Evolutionary conservation across 1,139 yeast genomes (phyloP).

Genomic region (Blastobotrys buckinghamii): DNA sequence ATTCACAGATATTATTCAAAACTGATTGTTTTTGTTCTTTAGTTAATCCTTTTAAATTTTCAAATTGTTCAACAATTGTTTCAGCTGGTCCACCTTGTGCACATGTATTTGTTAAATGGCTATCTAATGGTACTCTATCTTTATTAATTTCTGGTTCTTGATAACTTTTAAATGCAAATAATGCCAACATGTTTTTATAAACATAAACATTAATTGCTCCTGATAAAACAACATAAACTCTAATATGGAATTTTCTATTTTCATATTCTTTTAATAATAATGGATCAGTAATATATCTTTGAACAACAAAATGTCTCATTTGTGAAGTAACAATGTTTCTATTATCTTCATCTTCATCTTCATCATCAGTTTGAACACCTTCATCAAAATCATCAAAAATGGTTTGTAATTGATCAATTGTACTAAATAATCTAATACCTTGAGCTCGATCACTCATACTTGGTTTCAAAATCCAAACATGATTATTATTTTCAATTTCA

Average conservation of each 20-base stretch:
- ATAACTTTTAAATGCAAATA: conserved; percentile 64
- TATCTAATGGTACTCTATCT: conserved; percentile 41
- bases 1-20: conserved; percentile 49
- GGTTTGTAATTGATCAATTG: conserved; percentile 70
- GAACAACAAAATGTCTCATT: conserved; percentile 84
- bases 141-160: conserved; percentile 32
- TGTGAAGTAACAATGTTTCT: conserved; percentile 78
- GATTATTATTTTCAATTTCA: conserved; percentile 59
- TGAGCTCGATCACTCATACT: conserved; percentile 97
- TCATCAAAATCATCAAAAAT: conserved; percentile 85
- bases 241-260: conserved; percentile 78
- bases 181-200: conserved; percentile 67
- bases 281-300: conserved; percentile 67
- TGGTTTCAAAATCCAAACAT: conserved; percentile 86
- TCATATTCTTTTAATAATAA: conserved; percentile 54
- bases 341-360: conserved; percentile 27
- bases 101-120: conserved; percentile 93
- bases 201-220: conserved; percentile 77
- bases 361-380: conserved; percentile 50
- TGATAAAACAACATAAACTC: conserved; percentile 74
- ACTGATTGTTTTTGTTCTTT: conserved; percentile 39
- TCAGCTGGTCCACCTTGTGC: conserved; percentile 52
- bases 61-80: conserved; percentile 60
- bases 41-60: conserved; percentile 47
- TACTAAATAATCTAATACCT: conserved; percentile 78